Conservation (phyloP, 345 rosid species). For the Arabidopsis arenosa region DNA sequence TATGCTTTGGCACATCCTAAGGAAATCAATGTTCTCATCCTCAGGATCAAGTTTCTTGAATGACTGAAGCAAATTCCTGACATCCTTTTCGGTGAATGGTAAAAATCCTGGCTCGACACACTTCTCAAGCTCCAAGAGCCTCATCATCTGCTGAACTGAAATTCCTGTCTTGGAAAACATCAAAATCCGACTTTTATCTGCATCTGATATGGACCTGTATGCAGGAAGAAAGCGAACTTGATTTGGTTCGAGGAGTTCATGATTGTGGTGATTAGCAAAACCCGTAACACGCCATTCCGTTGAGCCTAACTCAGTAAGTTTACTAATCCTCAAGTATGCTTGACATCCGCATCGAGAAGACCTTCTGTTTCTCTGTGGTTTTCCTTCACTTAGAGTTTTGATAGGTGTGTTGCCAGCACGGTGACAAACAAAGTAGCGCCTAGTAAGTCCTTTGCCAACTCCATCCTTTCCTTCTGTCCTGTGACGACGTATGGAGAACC, state of each 20-base stretch:
- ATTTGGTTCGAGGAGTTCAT: constrained; percentile 84
- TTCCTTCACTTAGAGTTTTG: constrained; percentile 66
- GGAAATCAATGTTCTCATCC: constrained; percentile 85
- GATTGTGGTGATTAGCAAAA: constrained; percentile 87
- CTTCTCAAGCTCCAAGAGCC: constrained; percentile 97
- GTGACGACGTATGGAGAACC: constrained; percentile 93
- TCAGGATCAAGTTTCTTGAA: constrained; percentile 83
- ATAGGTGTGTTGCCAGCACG: constrained; percentile 97
- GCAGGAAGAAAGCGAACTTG: constrained; percentile 99
- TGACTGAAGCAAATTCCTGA: constrained; percentile 94
- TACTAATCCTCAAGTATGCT: constrained; percentile 87
- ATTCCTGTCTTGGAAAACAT: constrained; percentile 99
- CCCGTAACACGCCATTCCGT: constrained; percentile 97
- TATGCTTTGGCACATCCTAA: constrained; percentile 88
- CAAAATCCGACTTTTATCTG: constrained; percentile 86
- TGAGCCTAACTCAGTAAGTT: constrained; percentile 69
- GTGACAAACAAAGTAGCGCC: constrained; percentile 96
- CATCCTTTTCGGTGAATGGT: constrained; percentile 96
- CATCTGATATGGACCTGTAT: constrained; percentile 84
- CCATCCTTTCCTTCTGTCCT: constrained; percentile 99
- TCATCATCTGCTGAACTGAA: constrained; percentile 98
- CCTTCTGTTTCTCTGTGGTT: constrained; percentile 89
- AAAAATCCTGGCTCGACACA: constrained; percentile 95
- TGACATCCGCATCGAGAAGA: constrained; percentile 97
- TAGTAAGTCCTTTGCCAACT: constrained; percentile 90